phyloP scores from a whole-genome alignment of 805 yeast genomes.

The Saturnispora kantuleensis region DNA sequence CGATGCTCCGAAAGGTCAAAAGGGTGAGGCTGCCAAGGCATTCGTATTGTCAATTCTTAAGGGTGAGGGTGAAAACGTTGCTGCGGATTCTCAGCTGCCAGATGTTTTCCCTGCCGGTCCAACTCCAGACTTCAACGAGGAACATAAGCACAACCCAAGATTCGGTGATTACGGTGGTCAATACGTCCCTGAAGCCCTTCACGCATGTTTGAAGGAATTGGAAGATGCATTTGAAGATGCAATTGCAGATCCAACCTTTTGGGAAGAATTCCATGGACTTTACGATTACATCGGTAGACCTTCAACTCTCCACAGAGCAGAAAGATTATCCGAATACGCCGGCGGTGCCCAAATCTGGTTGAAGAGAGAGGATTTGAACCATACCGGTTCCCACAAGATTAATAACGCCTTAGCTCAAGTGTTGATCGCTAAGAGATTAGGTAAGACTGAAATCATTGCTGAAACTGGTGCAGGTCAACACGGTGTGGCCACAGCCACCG shows the following conservation, averaged over 20 bases:
- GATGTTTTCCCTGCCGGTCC: conserved; percentile 13
- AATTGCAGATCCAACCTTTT: conserved; percentile 79
- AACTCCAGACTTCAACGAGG: conserved; percentile 37
- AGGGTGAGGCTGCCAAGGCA: conserved; percentile 53
- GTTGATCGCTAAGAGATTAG: conserved; percentile 66
- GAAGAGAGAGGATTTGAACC: conserved; percentile 92
- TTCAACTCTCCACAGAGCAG: conserved; percentile 83
- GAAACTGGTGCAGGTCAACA: conserved; percentile 94
- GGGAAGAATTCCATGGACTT: conserved; percentile 82
- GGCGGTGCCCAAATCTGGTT: conserved; percentile 98
- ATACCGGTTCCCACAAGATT: conserved; percentile 82
- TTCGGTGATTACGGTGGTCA: conserved; percentile 98
- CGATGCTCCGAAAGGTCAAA: conserved; percentile 49
- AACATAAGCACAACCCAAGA: conserved; percentile 60
- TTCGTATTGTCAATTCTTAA: conserved; percentile 65
- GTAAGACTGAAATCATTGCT: conserved; percentile 69
- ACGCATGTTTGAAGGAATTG: conserved; percentile 81
- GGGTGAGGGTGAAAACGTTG: conserved; percentile 33
- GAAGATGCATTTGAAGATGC: conserved; percentile 85
- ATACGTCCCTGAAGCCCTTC: conserved; percentile 94
- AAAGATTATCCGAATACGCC: conserved; percentile 75
- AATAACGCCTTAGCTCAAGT: conserved; percentile 81
- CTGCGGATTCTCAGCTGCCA: conserved; percentile 18
- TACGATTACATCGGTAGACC: conserved; percentile 97
- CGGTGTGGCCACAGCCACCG: conserved; percentile 90